phyloP scores from a whole-genome alignment of 2,329 filamentous ascomycete species.

The Fusarium keratoplasticum region DNA sequence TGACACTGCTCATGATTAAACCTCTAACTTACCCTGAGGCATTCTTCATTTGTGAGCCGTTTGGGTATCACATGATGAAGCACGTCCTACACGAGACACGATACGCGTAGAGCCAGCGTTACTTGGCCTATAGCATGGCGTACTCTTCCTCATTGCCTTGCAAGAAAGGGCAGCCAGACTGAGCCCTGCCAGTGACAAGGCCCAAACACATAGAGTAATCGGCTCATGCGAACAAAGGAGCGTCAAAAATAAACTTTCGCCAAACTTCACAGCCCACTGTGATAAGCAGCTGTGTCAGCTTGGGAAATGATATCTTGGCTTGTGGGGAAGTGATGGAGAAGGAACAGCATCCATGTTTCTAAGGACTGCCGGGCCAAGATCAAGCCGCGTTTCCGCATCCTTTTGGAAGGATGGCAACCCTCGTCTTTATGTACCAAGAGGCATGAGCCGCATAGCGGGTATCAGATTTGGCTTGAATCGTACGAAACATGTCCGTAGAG shows the following conservation, averaged over 20 bases:
- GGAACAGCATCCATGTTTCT: neutral
- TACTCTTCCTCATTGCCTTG: neutral
- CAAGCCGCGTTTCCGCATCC: neutral
- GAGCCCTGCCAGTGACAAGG: neutral
- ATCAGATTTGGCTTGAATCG: neutral
- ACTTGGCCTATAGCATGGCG: neutral
- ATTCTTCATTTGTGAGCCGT: neutral
- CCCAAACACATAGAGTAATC: neutral
- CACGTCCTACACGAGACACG: neutral
- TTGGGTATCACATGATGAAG: neutral
- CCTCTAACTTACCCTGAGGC: neutral
- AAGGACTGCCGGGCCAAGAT: neutral
- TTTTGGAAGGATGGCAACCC: neutral
- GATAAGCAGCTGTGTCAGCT: neutral
- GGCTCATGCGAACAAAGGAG: neutral
- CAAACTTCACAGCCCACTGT: neutral
- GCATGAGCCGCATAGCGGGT: neutral
- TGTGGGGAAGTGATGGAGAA: neutral
- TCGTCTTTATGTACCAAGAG: neutral
- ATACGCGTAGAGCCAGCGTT: neutral
- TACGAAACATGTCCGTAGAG: neutral
- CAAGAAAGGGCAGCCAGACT: neutral
- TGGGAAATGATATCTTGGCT: neutral
- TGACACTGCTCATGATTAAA: neutral
- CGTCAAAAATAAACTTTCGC: neutral